Percentiles rank a stretch among this genome's conserved stretches.
Conservation (phyloP, 805 yeast genomes). For the Teunomyces kruisii region DNA sequence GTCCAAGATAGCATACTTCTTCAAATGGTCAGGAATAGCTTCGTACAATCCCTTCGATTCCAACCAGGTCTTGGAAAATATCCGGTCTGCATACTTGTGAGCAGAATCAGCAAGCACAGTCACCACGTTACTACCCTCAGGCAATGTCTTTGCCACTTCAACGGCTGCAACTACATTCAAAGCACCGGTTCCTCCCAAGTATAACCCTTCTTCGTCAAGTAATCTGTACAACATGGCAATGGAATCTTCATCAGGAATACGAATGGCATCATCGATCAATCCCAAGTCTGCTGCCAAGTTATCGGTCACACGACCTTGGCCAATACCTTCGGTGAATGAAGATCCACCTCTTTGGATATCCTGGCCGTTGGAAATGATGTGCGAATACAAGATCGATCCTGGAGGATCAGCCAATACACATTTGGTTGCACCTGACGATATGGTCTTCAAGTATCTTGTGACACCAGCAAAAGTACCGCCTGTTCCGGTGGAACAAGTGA, state of each 20-base stretch:
- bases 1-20: slow-evolving; percentile 57
- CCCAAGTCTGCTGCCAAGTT: slow-evolving; percentile 74
- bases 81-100: slow-evolving; percentile 79
- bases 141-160: slow-evolving; percentile 70
- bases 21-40: slow-evolving; percentile 67
- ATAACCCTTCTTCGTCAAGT: slow-evolving; percentile 87
- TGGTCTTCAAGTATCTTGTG: slow-evolving; percentile 72
- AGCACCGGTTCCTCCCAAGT: slow-evolving; percentile 88
- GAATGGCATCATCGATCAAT: slow-evolving; percentile 75
- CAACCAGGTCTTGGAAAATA: slow-evolving; percentile 79
- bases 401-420: slow-evolving; percentile 89
- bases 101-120: slow-evolving; percentile 91
- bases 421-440: slow-evolving; percentile 60
- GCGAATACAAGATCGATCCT: slow-evolving; percentile 81
- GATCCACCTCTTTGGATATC: slow-evolving; percentile 72
- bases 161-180: slow-evolving; percentile 88
- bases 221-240: slow-evolving; percentile 82
- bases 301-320: slow-evolving; percentile 89
- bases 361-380: slow-evolving; percentile 68
- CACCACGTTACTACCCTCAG: slow-evolving; percentile 78
- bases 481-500: slow-evolving; percentile 89
- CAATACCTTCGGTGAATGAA: slow-evolving; percentile 94
- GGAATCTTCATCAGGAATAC: slow-evolving; percentile 75
- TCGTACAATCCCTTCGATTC: slow-evolving; percentile 63
- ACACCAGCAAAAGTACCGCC: slow-evolving; percentile 92